Conservation (phyloP, 208 protist genomes). For the Spongospora subterranea region DNA sequence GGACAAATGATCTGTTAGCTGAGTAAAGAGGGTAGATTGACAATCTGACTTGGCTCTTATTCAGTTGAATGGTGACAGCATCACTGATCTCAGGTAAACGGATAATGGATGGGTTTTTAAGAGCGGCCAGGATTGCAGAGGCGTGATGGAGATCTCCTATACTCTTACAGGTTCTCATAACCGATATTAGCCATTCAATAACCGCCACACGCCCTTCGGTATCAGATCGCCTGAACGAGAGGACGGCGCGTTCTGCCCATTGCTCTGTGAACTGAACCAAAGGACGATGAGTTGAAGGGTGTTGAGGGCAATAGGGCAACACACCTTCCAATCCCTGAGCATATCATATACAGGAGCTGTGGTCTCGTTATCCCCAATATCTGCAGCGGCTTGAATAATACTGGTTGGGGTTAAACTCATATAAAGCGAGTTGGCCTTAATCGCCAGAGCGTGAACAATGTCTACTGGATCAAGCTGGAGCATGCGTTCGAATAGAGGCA, state of each 20-base stretch:
- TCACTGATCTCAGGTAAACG: neutral
- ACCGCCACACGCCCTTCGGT: neutral
- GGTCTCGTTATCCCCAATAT: conserved; percentile 44
- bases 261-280: neutral
- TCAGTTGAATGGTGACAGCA: neutral
- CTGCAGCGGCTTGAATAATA: neutral
- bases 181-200: neutral
- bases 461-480: neutral
- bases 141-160: conserved; percentile 22
- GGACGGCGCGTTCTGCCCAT: conserved; percentile 45
- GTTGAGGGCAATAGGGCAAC: neutral
- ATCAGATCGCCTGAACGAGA: conserved; percentile 26
- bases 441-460: neutral
- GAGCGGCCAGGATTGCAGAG: neutral
- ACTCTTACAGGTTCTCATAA: conserved; percentile 42
- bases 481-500: conserved; percentile 56
- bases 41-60: neutral
- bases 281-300: neutral
- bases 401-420: neutral
- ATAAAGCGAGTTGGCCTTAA: conserved; percentile 40
- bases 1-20: neutral
- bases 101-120: conserved; percentile 18
- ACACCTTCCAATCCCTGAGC: conserved; percentile 41
- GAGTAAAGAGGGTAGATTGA: too few relatives aligned
- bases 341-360: conserved; percentile 21